A percentile compares a stretch with the other conserved stretches of the same genome.
Evolutionary conservation across 2,329 filamentous ascomycete species (phyloP).

Genomic region (Ascochyta clinopodiicola): DNA sequence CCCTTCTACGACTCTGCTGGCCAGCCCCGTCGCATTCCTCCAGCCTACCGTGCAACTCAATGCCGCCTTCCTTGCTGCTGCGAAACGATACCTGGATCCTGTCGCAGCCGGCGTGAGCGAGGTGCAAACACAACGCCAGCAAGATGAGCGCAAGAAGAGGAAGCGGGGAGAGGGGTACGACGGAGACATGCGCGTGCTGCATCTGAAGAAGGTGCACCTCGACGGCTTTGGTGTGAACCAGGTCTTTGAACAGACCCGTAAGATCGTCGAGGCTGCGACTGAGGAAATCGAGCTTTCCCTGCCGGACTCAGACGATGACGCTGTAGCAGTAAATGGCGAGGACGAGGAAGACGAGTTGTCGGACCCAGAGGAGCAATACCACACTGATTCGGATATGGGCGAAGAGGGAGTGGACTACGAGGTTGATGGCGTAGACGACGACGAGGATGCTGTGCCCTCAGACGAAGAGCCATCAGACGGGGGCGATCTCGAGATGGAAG

Average conservation of each 20-base stretch:
- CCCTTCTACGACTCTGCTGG: constrained; percentile 65
- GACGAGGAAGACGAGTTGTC: constrained; percentile 44
- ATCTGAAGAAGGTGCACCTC: constrained; percentile 81
- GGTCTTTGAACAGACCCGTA: constrained; percentile 91
- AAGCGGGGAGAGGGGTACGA: constrained; percentile 67
- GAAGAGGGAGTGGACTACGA: constrained; percentile 47
- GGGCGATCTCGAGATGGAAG: constrained; percentile 41
- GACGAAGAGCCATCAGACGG: constrained; percentile 41
- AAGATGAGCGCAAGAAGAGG: constrained; percentile 74
- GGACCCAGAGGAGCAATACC: constrained; percentile 40
- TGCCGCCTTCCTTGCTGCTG: constrained; percentile 72
- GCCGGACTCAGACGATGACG: constrained; percentile 38
- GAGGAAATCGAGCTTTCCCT: constrained; percentile 60
- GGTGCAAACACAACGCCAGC: constrained; percentile 72
- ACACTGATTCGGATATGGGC: constrained; percentile 36
- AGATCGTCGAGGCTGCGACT: constrained; percentile 74
- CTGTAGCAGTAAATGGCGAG: constrained; percentile 26
- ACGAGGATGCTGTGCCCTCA: constrained; percentile 34
- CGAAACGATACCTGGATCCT: constrained; percentile 81
- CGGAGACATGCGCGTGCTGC: constrained; percentile 63
- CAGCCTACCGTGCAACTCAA: constrained; percentile 72
- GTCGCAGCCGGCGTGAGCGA: constrained; percentile 77
- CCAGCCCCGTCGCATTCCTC: constrained; percentile 76
- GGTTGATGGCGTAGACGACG: constrained; percentile 41
- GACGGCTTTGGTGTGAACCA: constrained; percentile 88